Evolutionary conservation across 208 protist genomes (phyloP), one percentile per base, ranked within the genome.

Genomic region (Phytomonas sp.): DNA sequence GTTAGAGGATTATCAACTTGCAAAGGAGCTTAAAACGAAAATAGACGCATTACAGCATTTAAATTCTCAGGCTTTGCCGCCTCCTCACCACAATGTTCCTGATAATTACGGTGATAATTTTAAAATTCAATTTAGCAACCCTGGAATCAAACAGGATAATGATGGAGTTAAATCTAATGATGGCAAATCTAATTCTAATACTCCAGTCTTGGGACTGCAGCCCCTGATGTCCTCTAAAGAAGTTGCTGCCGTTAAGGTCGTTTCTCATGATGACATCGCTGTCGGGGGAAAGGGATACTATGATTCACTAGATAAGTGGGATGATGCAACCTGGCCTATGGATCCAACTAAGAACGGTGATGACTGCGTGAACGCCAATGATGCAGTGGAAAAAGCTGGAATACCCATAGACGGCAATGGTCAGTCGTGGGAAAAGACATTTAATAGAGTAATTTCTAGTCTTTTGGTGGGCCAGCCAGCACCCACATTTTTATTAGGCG

Each of bases 11-110:
- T 96, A 93, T 71, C 67, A 32, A 33, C 71, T 72, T 23, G 91
- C 93, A 52, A 97, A 96, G 76, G 60, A 82, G 30, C 69, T 97
- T 23, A 96, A 94, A 68, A 64, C 63, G 52, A 72, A 81, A 59
- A 97, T 97, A 49, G 84, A 89, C n/a, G 63, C 66, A 29, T 70
- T 94, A 10, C 75, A 79, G 32, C 68, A 68, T 67, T 36, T 40
- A 32, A 52, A 65, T 56, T 65, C 33, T 45, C 11, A 60, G 19
- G 23, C 23, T 65, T 19, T 65, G 16, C 0, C 6, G 8, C 65
- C 49, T 34, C 1, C 30, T n/a, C 37, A 60, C 65, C 31, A 37
- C 29, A 23, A 11, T 37, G 19, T 64, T 37, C 31, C 2, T 37
- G 29, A 37, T 19, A 64, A 64, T 37, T 32, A 1, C n/a, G 26